A percentile compares a stretch with the other conserved stretches of the same genome.
These are phyloP conservation scores for Fusarium fracticaudum DNA, from an alignment of 2,329 filamentous ascomycete species.

Conservation along the genomic window DNA sequence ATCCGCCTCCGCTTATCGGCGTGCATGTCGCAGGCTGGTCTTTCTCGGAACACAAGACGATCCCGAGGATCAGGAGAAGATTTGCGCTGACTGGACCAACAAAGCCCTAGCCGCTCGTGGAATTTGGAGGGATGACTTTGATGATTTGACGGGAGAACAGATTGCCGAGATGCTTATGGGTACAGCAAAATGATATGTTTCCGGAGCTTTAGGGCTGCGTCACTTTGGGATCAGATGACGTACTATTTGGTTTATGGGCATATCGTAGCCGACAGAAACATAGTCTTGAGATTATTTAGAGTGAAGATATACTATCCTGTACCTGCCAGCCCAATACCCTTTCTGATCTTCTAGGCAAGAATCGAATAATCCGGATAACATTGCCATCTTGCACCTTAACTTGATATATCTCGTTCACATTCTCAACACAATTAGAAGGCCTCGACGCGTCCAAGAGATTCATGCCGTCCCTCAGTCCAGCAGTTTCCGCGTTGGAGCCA, in stretches of 20 bases:
- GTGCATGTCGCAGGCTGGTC: background rate
- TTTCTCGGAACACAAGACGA: background rate
- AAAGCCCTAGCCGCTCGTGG: background rate
- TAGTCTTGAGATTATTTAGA: background rate
- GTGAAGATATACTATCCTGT: background rate
- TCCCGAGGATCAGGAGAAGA: background rate
- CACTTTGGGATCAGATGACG: fast-evolving
- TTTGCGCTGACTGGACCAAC: background rate
- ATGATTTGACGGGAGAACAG: background rate
- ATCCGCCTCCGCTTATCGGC: background rate
- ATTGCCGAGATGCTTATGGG: background rate
- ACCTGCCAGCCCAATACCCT: background rate
- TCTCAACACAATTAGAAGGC: background rate
- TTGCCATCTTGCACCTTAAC: background rate
- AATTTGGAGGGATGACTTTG: background rate
- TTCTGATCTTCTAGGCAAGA: background rate
- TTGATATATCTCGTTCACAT: background rate
- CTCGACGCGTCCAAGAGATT: fast-evolving
- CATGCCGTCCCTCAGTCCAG: background rate
- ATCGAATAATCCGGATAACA: fast-evolving
- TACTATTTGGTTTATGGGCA: background rate
- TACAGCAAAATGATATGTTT: background rate
- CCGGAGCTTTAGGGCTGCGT: no score
- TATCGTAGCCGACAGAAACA: fast-evolving
- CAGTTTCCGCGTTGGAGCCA: background rate